phyloP scores from a whole-genome alignment of 331 rosid species.

The Spiraea crenata region DNA sequence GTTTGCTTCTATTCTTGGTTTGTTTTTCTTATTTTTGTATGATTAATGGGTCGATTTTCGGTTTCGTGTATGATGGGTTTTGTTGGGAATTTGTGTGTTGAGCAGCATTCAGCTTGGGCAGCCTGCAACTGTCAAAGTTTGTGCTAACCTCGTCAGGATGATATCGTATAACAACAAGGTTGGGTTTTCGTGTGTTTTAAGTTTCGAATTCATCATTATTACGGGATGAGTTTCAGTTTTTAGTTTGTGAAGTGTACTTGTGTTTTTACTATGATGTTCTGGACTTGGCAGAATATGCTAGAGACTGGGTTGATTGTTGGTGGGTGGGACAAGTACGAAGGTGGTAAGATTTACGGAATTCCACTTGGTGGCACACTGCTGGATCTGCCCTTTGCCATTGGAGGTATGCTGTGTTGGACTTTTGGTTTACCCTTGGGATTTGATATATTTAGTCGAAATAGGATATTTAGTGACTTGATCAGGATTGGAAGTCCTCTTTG shows the following conservation, averaged over 20 bases:
- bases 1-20: not conserved
- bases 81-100: constrained; percentile 4
- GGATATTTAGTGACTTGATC: not conserved
- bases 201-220: not conserved
- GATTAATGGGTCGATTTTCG: not conserved
- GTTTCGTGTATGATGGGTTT: not conserved
- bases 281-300: constrained; percentile 60
- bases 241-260: not conserved
- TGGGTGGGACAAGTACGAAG: constrained; percentile 96
- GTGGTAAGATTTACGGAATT: constrained; percentile 85
- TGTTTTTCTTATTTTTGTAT: not conserved
- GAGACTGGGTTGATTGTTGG: constrained; percentile 92
- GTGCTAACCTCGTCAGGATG: constrained; percentile 92
- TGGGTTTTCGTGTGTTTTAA: constrained; percentile 22
- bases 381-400: constrained; percentile 87
- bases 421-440: not conserved
- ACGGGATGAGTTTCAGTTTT: not conserved
- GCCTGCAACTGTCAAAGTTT: constrained; percentile 93
- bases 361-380: constrained; percentile 90
- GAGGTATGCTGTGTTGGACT: constrained; percentile 50
- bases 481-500: not conserved
- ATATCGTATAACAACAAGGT: constrained; percentile 91
- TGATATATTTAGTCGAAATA: not conserved
- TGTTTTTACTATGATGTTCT: constrained; percentile 22
- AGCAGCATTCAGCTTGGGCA: constrained; percentile 89